Base-by-base conservation (phyloP, 306 rosid genomes). In the Canavalia ensiformis region DNA sequence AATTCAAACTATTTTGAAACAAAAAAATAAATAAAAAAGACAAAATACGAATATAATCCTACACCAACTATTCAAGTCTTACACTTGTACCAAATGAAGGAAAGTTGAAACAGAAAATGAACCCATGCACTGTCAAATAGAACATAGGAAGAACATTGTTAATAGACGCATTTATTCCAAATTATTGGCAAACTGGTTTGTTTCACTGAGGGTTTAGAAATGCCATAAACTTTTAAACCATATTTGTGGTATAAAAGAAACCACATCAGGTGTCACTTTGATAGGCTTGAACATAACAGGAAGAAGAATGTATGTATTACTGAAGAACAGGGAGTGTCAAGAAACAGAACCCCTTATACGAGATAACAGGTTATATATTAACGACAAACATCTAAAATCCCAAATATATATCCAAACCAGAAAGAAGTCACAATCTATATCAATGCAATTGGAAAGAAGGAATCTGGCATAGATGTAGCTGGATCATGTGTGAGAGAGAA, bases 11-110 rank as follows among this genome's bases (percentile, higher is more conserved):
- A 78, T 31, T 75, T 65, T 29, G 64, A 56, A 47, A 64, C 12
- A 10, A 4, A 47, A 2, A 13, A 73, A 51, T 1, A 4, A 73
- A 33, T 55, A 18, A 25, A 34, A 75, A 39, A 9, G 30, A 31
- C 59, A 41, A n/a, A 44, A 50, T 59, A 47, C 33, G 59, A 57
- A 60, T 79, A n/a, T 65, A 73, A 74, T 74, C 62, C 62, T n/a
- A 41, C 60, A 50, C 52, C 54, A 55, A 78, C 58, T 71, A 60
- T 68, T 28, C 49, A 45, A 56, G 33, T 30, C 4, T 65, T 41
- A 55, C 28, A 31, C 60, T 31, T 37, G 39, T 47, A 31, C 30
- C 63, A 75, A 67, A 31, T 18, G n/a, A 55, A 66, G 39, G 42
- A 74, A 67, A 34, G 54, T 2, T 25, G 2, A 68, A 82, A 47